Evolutionary conservation across 2,329 filamentous ascomycete genomes (phyloP).

Genomic region (Alternaria angustiovoidea): DNA sequence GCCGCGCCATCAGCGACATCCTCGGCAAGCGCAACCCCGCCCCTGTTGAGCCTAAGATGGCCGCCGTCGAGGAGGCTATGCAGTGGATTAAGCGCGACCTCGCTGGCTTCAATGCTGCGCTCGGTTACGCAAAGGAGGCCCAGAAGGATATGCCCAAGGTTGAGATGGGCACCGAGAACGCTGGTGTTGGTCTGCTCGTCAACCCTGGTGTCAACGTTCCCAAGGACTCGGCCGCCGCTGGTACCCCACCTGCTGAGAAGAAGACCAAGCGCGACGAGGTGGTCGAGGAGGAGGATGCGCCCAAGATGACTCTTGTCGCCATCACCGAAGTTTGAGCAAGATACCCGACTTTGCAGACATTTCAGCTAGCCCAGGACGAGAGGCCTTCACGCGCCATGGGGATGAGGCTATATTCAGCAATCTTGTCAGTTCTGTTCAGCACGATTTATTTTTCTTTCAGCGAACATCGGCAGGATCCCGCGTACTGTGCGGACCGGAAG

Average conservation of each 20-base stretch:
- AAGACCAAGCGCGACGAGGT: slow-evolving; percentile 40
- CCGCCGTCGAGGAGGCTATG: slow-evolving; percentile 45
- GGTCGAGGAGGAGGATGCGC: slow-evolving; percentile 41
- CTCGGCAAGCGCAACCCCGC: slow-evolving; percentile 39
- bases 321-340: slow-evolving; percentile 48
- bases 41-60: slow-evolving; percentile 35
- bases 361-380: not conserved
- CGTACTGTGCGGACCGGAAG: slow-evolving; percentile 15
- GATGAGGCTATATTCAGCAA: not conserved
- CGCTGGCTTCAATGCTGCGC: slow-evolving; percentile 58
- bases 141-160: slow-evolving; percentile 58
- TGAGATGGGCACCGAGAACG: slow-evolving; percentile 58
- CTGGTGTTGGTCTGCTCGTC: slow-evolving; percentile 52
- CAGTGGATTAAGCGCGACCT: slow-evolving; percentile 59
- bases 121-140: slow-evolving; percentile 58
- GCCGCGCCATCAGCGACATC: slow-evolving; percentile 37
- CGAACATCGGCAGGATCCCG: slow-evolving; percentile 15
- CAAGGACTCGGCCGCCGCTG: slow-evolving; percentile 49
- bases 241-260: slow-evolving; percentile 20
- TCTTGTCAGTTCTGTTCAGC: not conserved
- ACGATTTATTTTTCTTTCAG: slow-evolving; percentile 10
- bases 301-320: slow-evolving; percentile 52
- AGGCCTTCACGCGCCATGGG: not conserved
- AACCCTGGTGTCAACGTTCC: slow-evolving; percentile 52
- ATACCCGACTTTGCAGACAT: slow-evolving; percentile 2